phyloP scores from a whole-genome alignment of 1,284 basidiomycete genomes.

The Marasmius sp. region DNA sequence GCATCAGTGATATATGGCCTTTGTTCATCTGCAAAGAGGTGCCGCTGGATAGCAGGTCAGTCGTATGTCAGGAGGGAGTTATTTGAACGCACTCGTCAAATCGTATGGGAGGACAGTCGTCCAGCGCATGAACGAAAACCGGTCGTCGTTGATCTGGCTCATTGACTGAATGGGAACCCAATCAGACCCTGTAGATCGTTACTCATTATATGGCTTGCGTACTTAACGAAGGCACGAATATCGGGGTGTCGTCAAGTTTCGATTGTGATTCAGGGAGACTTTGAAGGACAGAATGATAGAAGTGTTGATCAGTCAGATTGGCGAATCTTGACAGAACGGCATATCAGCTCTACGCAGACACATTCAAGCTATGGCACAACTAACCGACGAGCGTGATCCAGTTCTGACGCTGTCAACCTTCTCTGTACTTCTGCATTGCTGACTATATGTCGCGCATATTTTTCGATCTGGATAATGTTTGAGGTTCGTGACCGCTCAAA shows the following conservation, averaged over 20 bases:
- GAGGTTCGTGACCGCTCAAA: slow-evolving; percentile 3
- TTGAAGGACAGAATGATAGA: slow-evolving; percentile 73
- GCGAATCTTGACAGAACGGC: slow-evolving; percentile 54
- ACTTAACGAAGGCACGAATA: slow-evolving; percentile 81
- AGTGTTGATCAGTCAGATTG: slow-evolving; percentile 71
- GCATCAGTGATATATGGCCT: slow-evolving; percentile 68
- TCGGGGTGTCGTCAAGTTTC: slow-evolving; percentile 69
- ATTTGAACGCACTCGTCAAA: slow-evolving; percentile 64
- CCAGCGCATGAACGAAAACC: slow-evolving; percentile 78
- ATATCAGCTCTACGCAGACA: background rate
- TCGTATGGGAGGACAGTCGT: slow-evolving; percentile 66
- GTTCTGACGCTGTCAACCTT: slow-evolving; percentile 76
- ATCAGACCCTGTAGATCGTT: background rate
- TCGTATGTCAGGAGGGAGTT: background rate
- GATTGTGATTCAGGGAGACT: slow-evolving; percentile 75
- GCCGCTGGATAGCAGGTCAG: slow-evolving; percentile 42
- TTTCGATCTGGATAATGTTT: slow-evolving; percentile 68
- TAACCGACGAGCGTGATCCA: slow-evolving; percentile 74
- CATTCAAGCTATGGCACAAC: slow-evolving; percentile 15
- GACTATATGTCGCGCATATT: slow-evolving; percentile 77
- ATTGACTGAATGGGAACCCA: slow-evolving; percentile 52
- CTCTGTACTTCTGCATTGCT: slow-evolving; percentile 67
- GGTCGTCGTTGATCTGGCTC: slow-evolving; percentile 72
- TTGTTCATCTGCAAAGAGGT: slow-evolving; percentile 62
- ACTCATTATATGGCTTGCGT: slow-evolving; percentile 25